Conservation (phyloP, 768 basidiomycete genomes). For the Xerocomus potaroensis region DNA sequence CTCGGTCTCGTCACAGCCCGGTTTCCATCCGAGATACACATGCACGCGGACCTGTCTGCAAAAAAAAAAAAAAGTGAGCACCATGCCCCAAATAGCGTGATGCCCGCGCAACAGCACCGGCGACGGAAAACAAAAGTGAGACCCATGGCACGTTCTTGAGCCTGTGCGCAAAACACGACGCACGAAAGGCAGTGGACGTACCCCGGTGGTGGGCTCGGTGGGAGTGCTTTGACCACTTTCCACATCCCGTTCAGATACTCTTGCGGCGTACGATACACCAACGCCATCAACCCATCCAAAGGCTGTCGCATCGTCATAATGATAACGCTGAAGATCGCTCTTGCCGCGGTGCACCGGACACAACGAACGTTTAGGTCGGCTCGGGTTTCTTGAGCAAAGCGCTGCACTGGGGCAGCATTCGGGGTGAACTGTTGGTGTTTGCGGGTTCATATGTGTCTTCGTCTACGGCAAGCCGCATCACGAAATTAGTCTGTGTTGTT, state of each 20-base stretch:
- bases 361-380: background rate
- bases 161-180: no score
- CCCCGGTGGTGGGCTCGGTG: slow-evolving; percentile 13
- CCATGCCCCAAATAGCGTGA: no score
- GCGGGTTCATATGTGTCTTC: slow-evolving; percentile 2
- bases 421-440: background rate
- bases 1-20: slow-evolving; percentile 28
- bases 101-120: no score
- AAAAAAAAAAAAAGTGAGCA: no score
- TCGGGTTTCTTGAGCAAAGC: background rate
- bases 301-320: background rate
- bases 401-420: background rate
- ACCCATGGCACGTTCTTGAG: no score
- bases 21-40: slow-evolving; percentile 27
- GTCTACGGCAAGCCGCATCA: background rate
- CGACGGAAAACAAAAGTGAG: no score
- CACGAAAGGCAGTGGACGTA: slow-evolving; percentile 3
- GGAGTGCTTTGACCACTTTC: slow-evolving; percentile 18
- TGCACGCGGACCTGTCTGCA: slow-evolving; percentile 31
- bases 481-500: background rate
- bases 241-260: slow-evolving; percentile 24
- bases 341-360: background rate
- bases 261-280: slow-evolving; percentile 14
- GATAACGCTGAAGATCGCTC: no score
- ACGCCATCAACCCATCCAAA: slow-evolving; percentile 12